These are phyloP conservation scores for Pleurostoma richardsiae DNA, from an alignment of 2,329 filamentous ascomycete species.

Conservation along the genomic window DNA sequence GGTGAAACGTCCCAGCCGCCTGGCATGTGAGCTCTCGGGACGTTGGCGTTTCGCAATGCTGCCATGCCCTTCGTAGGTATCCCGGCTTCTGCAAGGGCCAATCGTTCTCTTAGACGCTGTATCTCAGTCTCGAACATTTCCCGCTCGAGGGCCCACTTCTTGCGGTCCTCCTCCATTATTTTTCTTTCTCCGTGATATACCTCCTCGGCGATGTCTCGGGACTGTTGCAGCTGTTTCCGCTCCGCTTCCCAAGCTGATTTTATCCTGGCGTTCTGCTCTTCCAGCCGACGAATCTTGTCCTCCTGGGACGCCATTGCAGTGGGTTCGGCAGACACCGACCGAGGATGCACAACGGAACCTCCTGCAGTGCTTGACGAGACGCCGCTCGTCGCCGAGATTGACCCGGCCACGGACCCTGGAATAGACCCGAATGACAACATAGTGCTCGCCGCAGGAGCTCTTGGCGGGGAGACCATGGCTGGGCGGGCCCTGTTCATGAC, in stretches of 20 bases:
- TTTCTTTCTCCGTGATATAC: conserved; percentile 50
- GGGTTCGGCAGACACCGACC: conserved; percentile 20
- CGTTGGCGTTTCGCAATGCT: not conserved
- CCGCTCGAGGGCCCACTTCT: conserved; percentile 41
- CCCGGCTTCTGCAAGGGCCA: conserved; percentile 15
- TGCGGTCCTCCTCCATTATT: conserved; percentile 47
- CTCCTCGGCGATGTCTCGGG: conserved; percentile 46
- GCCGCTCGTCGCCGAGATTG: not conserved
- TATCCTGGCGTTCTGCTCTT: conserved; percentile 35
- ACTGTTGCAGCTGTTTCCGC: conserved; percentile 47
- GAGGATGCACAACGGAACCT: conserved; percentile 7
- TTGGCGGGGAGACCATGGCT: conserved; percentile 13
- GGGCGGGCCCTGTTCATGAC: conserved; percentile 7
- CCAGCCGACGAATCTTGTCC: conserved; percentile 32
- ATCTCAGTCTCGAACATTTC: conserved; percentile 33
- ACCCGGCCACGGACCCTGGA: not conserved
- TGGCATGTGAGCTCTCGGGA: conserved; percentile 2
- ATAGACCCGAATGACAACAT: conserved; percentile 1
- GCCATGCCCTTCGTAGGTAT: conserved; percentile 3
- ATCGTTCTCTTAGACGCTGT: conserved; percentile 31
- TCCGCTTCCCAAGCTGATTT: conserved; percentile 49
- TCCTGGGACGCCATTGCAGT: conserved; percentile 18
- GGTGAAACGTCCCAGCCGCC: conserved; percentile 11
- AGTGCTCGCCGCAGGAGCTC: not conserved
- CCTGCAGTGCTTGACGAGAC: conserved; percentile 3